Conservation (phyloP, 768 basidiomycete genomes). For the Rhodocollybia butyracea region DNA sequence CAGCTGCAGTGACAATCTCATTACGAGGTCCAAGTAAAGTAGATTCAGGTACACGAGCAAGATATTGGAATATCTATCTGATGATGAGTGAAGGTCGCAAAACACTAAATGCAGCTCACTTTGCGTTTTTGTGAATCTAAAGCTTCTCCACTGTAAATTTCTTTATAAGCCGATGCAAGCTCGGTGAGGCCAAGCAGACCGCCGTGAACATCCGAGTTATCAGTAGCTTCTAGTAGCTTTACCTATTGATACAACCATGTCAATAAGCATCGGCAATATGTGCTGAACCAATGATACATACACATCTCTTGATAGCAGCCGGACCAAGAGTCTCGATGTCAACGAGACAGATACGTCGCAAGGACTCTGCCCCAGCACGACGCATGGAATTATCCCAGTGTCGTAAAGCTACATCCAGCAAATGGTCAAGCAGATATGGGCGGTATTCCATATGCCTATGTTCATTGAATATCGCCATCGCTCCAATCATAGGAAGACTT, state of each 20-base stretch:
- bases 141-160: conserved; percentile 25
- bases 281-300: conserved; percentile 27
- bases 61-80: conserved; percentile 60
- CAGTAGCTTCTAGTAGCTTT: conserved; percentile 56
- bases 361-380: conserved; percentile 69
- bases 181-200: conserved; percentile 72
- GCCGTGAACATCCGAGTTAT: conserved; percentile 76
- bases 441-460: conserved; percentile 78
- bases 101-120: conserved; percentile 31
- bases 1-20: conserved; percentile 66
- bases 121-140: conserved; percentile 38
- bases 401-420: conserved; percentile 68
- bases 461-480: background rate
- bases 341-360: conserved; percentile 62
- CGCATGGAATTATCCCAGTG: conserved; percentile 92
- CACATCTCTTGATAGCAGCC: conserved; percentile 46
- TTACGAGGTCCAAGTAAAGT: conserved; percentile 63
- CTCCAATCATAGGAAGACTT: conserved; percentile 25
- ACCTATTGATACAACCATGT: conserved; percentile 33
- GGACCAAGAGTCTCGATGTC: conserved; percentile 56
- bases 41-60: conserved; percentile 56
- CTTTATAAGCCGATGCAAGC: conserved; percentile 58
- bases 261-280: background rate
- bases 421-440: conserved; percentile 61
- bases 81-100: background rate